Percentiles rank a stretch among this genome's conserved stretches.
Evolutionary conservation across 805 yeast genomes (phyloP).

Genomic region (Wickerhamomyces bisporus): DNA sequence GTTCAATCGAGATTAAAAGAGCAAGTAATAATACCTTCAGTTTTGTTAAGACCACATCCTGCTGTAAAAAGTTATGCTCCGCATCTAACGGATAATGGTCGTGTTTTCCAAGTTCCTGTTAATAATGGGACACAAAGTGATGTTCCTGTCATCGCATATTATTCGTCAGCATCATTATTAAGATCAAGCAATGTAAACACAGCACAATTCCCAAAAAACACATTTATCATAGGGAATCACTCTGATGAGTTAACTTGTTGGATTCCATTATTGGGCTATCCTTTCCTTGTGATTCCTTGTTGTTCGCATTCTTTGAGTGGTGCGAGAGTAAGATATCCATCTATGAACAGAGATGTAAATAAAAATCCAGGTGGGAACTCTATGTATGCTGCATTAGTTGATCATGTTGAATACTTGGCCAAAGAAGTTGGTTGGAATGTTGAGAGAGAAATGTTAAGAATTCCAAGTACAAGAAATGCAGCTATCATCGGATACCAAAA

Average conservation of each 20-base stretch:
- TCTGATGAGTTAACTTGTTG: conserved; percentile 94
- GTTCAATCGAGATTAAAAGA: conserved; percentile 58
- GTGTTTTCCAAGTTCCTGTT: conserved; percentile 44
- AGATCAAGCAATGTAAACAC: conserved; percentile 52
- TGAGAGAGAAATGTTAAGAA: conserved; percentile 81
- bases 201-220: conserved; percentile 60
- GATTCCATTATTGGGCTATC: conserved; percentile 84
- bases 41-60: conserved; percentile 67
- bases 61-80: conserved; percentile 50
- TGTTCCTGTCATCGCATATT: conserved; percentile 47
- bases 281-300: conserved; percentile 91
- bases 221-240: conserved; percentile 90
- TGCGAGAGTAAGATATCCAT: conserved; percentile 59
- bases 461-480: conserved; percentile 91
- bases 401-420: conserved; percentile 72
- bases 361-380: conserved; percentile 39
- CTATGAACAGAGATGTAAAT: conserved; percentile 27
- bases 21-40: conserved; percentile 78
- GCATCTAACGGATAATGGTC: conserved; percentile 53
- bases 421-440: conserved; percentile 74
- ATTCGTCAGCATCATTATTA: conserved; percentile 38
- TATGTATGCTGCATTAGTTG: conserved; percentile 80
- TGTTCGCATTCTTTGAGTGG: conserved; percentile 89
- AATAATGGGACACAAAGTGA: conserved; percentile 22
- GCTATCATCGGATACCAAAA: conserved; percentile 71